Evolutionary conservation across 73 alveolate species (phyloP).

Genomic region (Blepharisma japonicum): DNA sequence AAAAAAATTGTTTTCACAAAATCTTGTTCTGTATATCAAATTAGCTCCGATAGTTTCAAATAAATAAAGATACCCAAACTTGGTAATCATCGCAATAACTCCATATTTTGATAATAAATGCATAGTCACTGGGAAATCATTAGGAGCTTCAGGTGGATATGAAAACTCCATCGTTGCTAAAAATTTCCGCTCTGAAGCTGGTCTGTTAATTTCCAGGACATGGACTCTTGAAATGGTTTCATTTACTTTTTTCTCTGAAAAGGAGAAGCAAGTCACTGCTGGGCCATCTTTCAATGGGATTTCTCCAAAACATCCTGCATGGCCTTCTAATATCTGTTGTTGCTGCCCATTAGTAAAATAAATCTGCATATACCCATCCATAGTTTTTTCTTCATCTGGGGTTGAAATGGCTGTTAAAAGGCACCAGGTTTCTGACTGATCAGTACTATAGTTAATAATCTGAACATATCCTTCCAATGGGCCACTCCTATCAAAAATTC

Average conservation of each 20-base stretch:
- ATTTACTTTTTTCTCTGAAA: conserved; percentile 90
- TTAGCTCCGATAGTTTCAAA: conserved; percentile 84
- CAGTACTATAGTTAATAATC: conserved; percentile 65
- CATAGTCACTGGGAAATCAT: conserved; percentile 97
- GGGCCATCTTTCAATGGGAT: conserved; percentile 60
- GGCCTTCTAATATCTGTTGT: conserved; percentile 78
- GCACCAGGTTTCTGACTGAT: conserved; percentile 74
- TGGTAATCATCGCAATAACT: conserved; percentile 83
- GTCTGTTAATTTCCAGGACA: conserved; percentile 86
- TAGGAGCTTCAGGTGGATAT: conserved; percentile 76
- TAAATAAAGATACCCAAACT: conserved; percentile 82
- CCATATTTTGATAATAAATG: conserved; percentile 88
- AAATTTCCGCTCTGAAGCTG: conserved; percentile 84
- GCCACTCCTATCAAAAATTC: conserved; percentile 36
- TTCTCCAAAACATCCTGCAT: conserved; percentile 76
- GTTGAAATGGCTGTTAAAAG: conserved; percentile 68
- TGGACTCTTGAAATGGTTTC: conserved; percentile 77
- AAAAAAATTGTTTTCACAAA: conserved; percentile 82
- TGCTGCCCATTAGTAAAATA: conserved; percentile 60
- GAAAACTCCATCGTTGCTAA: conserved; percentile 81
- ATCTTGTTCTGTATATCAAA: conserved; percentile 85
- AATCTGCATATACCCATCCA: conserved; percentile 78
- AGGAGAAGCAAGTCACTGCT: conserved; percentile 70
- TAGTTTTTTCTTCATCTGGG: conserved; percentile 68
- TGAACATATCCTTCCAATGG: conserved; percentile 36